Evolutionary conservation across 1,284 basidiomycete species (phyloP).

Genomic region (Veloporphyrellus conicus): DNA sequence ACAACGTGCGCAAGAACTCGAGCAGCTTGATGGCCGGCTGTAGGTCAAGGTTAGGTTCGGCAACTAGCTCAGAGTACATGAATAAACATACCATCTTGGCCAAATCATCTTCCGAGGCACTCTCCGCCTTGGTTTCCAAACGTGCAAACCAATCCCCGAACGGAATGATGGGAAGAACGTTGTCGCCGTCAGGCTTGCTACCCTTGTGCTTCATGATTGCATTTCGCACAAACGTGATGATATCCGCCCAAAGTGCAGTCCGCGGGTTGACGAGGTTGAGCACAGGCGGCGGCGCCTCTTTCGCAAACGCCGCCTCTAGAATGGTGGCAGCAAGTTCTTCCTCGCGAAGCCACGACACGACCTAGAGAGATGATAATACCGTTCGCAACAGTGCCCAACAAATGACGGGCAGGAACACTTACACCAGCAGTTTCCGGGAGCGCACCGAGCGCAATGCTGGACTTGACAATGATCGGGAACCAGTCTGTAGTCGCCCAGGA

Average conservation of each 20-base stretch:
- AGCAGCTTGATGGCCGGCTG: constrained; percentile 32
- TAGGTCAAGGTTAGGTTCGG: neutral
- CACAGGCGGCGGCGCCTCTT: neutral
- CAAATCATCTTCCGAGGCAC: constrained; percentile 15
- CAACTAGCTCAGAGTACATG: too few relatives aligned
- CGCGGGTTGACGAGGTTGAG: constrained; percentile 27
- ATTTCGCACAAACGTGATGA: constrained; percentile 14
- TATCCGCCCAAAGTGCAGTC: constrained; percentile 13
- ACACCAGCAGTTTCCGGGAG: constrained; percentile 29
- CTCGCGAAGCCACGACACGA: constrained; percentile 24
- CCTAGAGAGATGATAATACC: constrained; percentile 3
- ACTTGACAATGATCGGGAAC: constrained; percentile 30
- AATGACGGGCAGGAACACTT: constrained; percentile 3
- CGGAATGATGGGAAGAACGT: constrained; percentile 22
- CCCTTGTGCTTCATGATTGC: constrained; percentile 4
- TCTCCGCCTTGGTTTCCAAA: constrained; percentile 20
- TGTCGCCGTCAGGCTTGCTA: too few relatives aligned
- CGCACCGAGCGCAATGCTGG: constrained; percentile 22
- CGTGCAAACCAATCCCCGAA: constrained; percentile 24
- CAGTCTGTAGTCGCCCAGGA: constrained; percentile 31
- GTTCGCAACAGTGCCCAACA: neutral
- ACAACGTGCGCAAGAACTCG: constrained; percentile 22
- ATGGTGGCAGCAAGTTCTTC: constrained; percentile 17
- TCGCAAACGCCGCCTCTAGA: constrained; percentile 18
- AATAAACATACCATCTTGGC: constrained; percentile 25